A percentile compares a stretch with the other conserved stretches of the same genome.
Conservation (phyloP, 345 rosid genomes). For the Gynandropsis gynandra region DNA sequence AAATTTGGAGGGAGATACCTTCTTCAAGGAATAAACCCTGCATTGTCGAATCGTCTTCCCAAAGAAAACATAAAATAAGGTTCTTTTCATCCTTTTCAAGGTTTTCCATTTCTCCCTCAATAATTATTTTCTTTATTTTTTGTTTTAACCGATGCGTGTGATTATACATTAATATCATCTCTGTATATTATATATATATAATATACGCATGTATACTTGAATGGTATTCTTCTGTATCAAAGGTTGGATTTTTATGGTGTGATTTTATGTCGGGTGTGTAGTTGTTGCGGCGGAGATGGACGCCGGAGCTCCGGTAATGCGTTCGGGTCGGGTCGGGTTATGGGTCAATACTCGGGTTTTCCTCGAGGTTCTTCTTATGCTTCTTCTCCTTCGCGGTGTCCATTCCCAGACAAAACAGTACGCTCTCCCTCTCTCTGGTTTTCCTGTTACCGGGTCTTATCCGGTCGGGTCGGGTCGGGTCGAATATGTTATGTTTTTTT, state of each 20-base stretch:
- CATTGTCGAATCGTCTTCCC: too few relatives aligned
- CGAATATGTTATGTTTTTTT: neutral
- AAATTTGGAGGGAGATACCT: too few relatives aligned
- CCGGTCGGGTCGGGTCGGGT: conserved; percentile 12
- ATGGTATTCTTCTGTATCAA: neutral
- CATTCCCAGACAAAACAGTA: conserved; percentile 25
- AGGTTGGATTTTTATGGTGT: neutral
- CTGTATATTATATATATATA: too few relatives aligned
- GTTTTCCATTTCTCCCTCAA: too few relatives aligned
- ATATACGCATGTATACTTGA: neutral
- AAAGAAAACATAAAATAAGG: too few relatives aligned
- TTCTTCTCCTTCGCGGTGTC: conserved; percentile 22
- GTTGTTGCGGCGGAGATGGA: conserved; percentile 21
- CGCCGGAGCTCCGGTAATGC: conserved; percentile 19
- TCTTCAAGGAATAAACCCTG: too few relatives aligned
- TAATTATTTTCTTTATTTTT: too few relatives aligned
- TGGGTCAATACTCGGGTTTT: conserved; percentile 1
- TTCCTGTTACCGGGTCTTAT: conserved; percentile 4
- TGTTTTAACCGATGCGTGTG: too few relatives aligned
- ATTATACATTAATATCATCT: too few relatives aligned
- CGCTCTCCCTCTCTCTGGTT: conserved; percentile 23
- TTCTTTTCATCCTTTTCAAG: too few relatives aligned
- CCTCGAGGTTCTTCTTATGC: conserved; percentile 15
- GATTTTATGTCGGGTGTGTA: conserved; percentile 14
- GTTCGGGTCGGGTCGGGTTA: conserved; percentile 2